Percentiles rank a stretch among this genome's conserved stretches.
phyloP scores from a whole-genome alignment of 495 filamentous ascomycete genomes.

The Tuber microsphaerosporum region DNA sequence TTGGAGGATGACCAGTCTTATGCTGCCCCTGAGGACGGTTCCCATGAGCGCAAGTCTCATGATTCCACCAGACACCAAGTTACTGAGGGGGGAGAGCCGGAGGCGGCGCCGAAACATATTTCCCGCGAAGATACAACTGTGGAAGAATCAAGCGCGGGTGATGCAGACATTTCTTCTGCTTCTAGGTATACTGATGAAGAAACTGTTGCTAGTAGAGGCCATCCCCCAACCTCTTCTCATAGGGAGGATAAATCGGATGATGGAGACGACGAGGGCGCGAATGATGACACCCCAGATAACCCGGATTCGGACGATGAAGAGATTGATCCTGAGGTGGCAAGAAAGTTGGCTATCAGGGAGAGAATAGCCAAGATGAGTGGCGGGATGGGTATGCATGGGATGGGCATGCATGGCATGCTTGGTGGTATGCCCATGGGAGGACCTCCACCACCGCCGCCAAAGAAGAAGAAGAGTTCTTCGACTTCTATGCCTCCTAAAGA shows the following conservation, averaged over 20 bases:
- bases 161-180: constrained; percentile 23
- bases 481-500: constrained; percentile 49
- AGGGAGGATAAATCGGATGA: constrained; percentile 42
- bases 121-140: constrained; percentile 41
- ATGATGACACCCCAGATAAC: constrained; percentile 47
- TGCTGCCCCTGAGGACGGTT: constrained; percentile 13
- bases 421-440: constrained; percentile 58
- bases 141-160: constrained; percentile 19
- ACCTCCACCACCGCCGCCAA: constrained; percentile 51
- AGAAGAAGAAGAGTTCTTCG: constrained; percentile 57
- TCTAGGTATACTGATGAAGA: constrained; percentile 14
- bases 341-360: constrained; percentile 80
- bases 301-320: constrained; percentile 81
- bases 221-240: constrained; percentile 29
- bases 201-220: constrained; percentile 6
- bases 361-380: constrained; percentile 98
- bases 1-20: constrained; percentile 10
- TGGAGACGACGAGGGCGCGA: constrained; percentile 45
- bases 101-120: constrained; percentile 29
- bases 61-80: constrained; percentile 12
- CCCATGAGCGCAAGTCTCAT: constrained; percentile 17
- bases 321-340: constrained; percentile 79
- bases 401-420: constrained; percentile 95
- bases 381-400: constrained; percentile 94
- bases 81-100: constrained; percentile 12